Evolutionary conservation across 345 rosid genomes (phyloP).

Genomic region (Salix viminalis): DNA sequence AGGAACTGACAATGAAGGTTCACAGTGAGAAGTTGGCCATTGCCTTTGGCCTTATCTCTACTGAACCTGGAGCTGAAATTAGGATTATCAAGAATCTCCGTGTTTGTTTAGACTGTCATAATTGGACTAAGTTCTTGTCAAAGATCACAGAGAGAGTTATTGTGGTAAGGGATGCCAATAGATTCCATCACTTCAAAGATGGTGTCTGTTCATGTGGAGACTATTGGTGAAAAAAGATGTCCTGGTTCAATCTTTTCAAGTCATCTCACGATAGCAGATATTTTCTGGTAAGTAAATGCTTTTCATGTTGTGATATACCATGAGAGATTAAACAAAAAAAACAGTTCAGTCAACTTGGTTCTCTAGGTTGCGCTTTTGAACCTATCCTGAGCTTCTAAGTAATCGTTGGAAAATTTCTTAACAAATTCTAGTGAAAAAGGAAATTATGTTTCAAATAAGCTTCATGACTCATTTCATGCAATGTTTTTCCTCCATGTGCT

Average conservation of each 20-base stretch:
- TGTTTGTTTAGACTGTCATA: constrained; percentile 76
- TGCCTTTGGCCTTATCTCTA: constrained; percentile 69
- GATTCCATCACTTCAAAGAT: constrained; percentile 76
- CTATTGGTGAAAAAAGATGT: constrained; percentile 44
- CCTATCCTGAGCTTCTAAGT: background rate
- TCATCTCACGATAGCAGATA: background rate
- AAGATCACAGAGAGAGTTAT: constrained; percentile 63
- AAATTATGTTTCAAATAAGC: background rate
- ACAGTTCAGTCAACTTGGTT: background rate
- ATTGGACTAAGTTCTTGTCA: constrained; percentile 67
- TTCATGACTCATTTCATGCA: background rate
- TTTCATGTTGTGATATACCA: background rate
- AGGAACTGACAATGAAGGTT: constrained; percentile 58
- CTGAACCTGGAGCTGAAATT: constrained; percentile 62
- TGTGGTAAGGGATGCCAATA: constrained; percentile 72
- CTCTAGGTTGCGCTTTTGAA: background rate
- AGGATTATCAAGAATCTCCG: constrained; percentile 73
- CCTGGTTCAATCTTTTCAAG: background rate
- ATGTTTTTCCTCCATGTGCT: background rate
- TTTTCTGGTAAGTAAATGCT: background rate
- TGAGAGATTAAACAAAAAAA: background rate
- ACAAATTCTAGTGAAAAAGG: background rate
- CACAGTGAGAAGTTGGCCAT: constrained; percentile 85
- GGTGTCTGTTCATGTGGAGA: constrained; percentile 82
- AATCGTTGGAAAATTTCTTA: background rate